These are phyloP conservation scores for Cenococcum geophilum DNA, from an alignment of 495 filamentous ascomycete genomes.

Conservation along the genomic window DNA sequence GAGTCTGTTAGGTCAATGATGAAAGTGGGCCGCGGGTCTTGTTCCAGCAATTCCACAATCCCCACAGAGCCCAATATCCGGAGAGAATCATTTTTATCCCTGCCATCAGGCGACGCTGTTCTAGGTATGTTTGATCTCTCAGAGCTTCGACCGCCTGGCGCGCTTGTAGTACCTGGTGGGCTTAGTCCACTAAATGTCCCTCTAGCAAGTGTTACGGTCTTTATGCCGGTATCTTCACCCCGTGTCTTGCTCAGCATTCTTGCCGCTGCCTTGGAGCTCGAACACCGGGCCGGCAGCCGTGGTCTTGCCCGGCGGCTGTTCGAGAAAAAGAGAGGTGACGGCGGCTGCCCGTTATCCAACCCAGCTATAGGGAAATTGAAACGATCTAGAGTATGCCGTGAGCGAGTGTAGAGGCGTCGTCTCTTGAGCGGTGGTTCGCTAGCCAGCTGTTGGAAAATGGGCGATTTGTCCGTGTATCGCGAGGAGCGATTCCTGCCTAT, in stretches of 20 bases:
- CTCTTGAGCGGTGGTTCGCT: conserved; percentile 32
- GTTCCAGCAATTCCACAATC: conserved; percentile 58
- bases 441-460: not conserved
- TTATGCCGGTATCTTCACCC: conserved; percentile 50
- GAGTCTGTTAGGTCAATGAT: conserved; percentile 56
- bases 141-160: conserved; percentile 40
- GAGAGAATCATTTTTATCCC: conserved; percentile 38
- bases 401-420: conserved; percentile 14
- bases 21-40: conserved; percentile 62
- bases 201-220: conserved; percentile 57
- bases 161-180: conserved; percentile 46
- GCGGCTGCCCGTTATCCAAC: conserved; percentile 27
- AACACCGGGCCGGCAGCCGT: conserved; percentile 48
- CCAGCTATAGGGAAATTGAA: conserved; percentile 20
- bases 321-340: conserved; percentile 56
- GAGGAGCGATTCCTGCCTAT: conserved; percentile 15
- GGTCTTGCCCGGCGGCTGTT: conserved; percentile 44
- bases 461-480: not conserved
- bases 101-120: conserved; percentile 39
- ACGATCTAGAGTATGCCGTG: conserved; percentile 26
- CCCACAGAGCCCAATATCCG: conserved; percentile 53
- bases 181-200: conserved; percentile 49
- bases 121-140: conserved; percentile 26
- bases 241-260: conserved; percentile 54
- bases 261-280: conserved; percentile 48